phyloP scores from a whole-genome alignment of 2,329 filamentous ascomycete species.

The Gyromitra esculenta region DNA sequence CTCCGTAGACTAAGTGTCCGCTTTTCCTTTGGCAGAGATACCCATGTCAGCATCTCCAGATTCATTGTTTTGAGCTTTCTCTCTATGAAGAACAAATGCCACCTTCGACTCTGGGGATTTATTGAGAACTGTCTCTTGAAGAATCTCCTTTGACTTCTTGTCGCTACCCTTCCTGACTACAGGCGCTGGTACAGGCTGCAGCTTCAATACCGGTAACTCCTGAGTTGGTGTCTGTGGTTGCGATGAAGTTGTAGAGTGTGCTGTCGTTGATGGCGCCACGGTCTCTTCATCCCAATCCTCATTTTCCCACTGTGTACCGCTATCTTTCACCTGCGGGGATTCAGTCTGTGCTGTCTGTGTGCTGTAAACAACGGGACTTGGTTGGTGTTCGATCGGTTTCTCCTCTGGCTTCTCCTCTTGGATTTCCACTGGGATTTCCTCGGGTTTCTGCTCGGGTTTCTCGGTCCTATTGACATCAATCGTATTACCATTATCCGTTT shows the following conservation, averaged over 20 bases:
- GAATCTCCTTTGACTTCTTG: constrained; percentile 49
- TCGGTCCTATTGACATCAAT: constrained; percentile 49
- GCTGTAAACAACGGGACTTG: constrained; percentile 25
- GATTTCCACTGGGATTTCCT: constrained; percentile 2
- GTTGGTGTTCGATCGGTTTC: constrained; percentile 1
- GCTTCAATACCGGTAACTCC: constrained; percentile 31
- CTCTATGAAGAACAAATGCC: constrained; percentile 51
- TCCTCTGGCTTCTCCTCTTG: constrained; percentile 16
- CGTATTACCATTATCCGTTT: constrained; percentile 54
- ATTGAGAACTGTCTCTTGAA: constrained; percentile 50
- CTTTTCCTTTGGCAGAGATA: constrained; percentile 52
- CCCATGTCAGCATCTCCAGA: constrained; percentile 52
- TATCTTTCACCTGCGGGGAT: constrained; percentile 47
- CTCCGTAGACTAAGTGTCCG: constrained; percentile 50
- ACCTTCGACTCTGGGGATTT: constrained; percentile 51
- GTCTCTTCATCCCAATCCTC: constrained; percentile 50
- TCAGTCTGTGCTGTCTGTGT: constrained; percentile 46
- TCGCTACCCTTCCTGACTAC: constrained; percentile 37
- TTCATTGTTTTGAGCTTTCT: constrained; percentile 51
- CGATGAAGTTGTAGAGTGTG: constrained; percentile 40
- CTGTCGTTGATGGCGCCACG: constrained; percentile 42
- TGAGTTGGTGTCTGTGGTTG: constrained; percentile 45
- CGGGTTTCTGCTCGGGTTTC: constrained; percentile 24
- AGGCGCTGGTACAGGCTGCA: constrained; percentile 33
- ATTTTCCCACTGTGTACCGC: constrained; percentile 45